Base-by-base conservation (phyloP, 176 grass and related monocot species). In the Aegilops umbellulata region DNA sequence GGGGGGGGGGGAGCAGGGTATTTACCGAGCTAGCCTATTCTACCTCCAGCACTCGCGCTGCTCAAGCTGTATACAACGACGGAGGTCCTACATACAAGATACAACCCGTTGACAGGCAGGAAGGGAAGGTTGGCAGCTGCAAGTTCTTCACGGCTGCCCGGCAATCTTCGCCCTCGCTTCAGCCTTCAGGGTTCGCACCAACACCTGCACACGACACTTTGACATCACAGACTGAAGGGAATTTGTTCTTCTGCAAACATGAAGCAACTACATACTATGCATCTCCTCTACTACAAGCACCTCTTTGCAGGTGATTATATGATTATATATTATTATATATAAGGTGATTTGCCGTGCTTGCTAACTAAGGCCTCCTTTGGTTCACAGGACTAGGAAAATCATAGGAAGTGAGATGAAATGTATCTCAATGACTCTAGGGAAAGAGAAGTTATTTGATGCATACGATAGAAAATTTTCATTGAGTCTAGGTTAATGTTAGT, bases 201-300 rank as follows among this genome's bases (percentile, higher is more conserved):
- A 23, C 2, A 22, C 13, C 20, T 23, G n/a, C 35, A 2, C 2
- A 0, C 5, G 5, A 31, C 65, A 1, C 65, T 19, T 67, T 15
- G 7, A 46, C 23, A 42, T 64, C 80, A 89, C 23, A 85, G 87
- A 82, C 24, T 79, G 72, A 31, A 89, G 70, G 38, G 72, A 26
- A 85, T 34, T 86, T 80, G 10, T 86, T 58, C 55, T 90, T 91
- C 78, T 91, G 78, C 32, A 91, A 91, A 6, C 47, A 51, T 17
- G 47, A 51, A 51, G 47, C 47, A 51, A 51, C 47, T 6, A 51
- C 5, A 51, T 6, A 6, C 17, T 49, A 51, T 51, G 47, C 47
- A 51, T 17, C 15, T 51, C 15, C 5, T 17, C 47, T 17, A 17
- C 5, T 51, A 15, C 47, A 17, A 51, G 47, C 47, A 51, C 16